A percentile compares a stretch with the other conserved stretches of the same genome.
phyloP scores from a whole-genome alignment of 2,329 filamentous ascomycete species.

The Chaetomiaceae sp. region DNA sequence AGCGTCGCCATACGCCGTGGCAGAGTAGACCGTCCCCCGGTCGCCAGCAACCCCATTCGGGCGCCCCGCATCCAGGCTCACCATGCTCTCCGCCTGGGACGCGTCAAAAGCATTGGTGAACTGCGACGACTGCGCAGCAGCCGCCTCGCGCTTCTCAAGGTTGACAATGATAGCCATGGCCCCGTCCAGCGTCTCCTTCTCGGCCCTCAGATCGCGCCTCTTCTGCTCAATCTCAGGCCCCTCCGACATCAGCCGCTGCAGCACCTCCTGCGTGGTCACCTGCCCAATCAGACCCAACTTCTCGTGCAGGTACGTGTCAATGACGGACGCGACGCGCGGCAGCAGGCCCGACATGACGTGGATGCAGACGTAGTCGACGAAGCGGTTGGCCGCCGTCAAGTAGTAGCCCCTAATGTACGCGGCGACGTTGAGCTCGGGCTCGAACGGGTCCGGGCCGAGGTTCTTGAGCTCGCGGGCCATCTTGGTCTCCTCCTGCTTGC shows the following conservation, averaged over 20 bases:
- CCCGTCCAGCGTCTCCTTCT: constrained; percentile 23
- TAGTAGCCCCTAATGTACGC: constrained; percentile 66
- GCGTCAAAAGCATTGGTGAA: constrained; percentile 4
- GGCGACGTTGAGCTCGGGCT: constrained; percentile 57
- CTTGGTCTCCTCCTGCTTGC: constrained; percentile 39
- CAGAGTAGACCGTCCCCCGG: constrained; percentile 5
- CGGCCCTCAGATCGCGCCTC: constrained; percentile 18
- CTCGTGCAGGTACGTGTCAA: constrained; percentile 41
- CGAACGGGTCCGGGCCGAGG: constrained; percentile 55
- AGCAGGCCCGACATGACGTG: constrained; percentile 47
- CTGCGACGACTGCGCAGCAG: constrained; percentile 5
- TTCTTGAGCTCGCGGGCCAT: constrained; percentile 41
- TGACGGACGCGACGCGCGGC: constrained; percentile 38
- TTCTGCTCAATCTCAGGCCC: constrained; percentile 23
- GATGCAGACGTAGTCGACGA: constrained; percentile 53
- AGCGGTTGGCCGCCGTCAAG: constrained; percentile 58
- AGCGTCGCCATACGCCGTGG: constrained; percentile 12
- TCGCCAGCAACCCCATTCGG: not conserved
- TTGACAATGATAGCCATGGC: constrained; percentile 30
- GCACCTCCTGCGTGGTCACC: constrained; percentile 16
- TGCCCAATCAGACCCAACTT: constrained; percentile 39
- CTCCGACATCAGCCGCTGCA: constrained; percentile 24
- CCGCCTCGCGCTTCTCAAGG: constrained; percentile 19
- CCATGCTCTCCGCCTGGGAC: constrained; percentile 13
- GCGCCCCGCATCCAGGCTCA: not conserved